Conservation (phyloP, 2,329 filamentous ascomycete genomes). For the Penicillium glabrum region DNA sequence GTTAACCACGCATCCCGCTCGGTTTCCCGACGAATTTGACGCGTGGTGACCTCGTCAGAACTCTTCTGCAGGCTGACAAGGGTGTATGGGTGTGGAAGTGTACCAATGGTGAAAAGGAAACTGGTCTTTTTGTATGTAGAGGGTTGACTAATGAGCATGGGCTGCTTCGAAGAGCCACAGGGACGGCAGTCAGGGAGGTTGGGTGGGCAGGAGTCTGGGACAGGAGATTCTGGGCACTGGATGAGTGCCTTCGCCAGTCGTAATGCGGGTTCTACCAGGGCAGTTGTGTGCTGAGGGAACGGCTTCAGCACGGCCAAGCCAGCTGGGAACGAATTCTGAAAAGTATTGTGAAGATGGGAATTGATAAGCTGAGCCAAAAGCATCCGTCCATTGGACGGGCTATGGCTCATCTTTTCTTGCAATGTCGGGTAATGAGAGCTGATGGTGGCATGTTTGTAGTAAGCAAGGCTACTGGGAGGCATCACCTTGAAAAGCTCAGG, state of each 20-base stretch:
- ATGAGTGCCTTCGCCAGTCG: constrained; percentile 74
- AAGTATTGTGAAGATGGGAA: constrained; percentile 79
- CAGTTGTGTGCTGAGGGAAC: constrained; percentile 70
- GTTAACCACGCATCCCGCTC: constrained; percentile 77
- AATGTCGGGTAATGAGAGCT: constrained; percentile 67
- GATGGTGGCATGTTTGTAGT: constrained; percentile 68
- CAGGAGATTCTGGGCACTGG: constrained; percentile 70
- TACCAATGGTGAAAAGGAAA: constrained; percentile 75
- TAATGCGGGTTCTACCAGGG: constrained; percentile 67
- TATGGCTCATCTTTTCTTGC: constrained; percentile 59
- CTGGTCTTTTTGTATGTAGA: constrained; percentile 70
- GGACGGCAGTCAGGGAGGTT: constrained; percentile 72
- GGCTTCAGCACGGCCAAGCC: constrained; percentile 84
- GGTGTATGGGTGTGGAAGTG: constrained; percentile 89
- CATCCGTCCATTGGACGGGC: constrained; percentile 61
- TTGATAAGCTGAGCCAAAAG: constrained; percentile 75
- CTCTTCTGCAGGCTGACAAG: constrained; percentile 65
- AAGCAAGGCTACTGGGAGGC: constrained; percentile 68
- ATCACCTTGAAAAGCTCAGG: constrained; percentile 66
- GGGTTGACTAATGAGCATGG: constrained; percentile 67
- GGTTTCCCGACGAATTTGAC: constrained; percentile 67
- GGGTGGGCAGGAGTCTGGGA: constrained; percentile 78
- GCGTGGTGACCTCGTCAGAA: constrained; percentile 59
- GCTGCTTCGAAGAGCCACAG: constrained; percentile 62
- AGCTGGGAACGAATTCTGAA: constrained; percentile 73